Percentiles rank a stretch among this genome's conserved stretches.
phyloP scores from a whole-genome alignment of 2,329 filamentous ascomycete genomes.

The Diaporthe sp. region DNA sequence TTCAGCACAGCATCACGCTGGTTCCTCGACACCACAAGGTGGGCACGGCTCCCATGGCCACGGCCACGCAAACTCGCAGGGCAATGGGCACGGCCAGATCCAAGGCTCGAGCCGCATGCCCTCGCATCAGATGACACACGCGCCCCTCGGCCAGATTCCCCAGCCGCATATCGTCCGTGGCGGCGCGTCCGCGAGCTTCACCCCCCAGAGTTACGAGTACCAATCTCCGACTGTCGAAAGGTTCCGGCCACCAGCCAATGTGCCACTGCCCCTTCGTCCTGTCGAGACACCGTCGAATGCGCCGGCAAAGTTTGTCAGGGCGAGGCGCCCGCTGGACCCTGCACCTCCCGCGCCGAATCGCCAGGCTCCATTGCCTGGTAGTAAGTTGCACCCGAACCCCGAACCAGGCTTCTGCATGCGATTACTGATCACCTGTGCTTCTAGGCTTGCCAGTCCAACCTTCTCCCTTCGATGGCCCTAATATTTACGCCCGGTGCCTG shows the following conservation, averaged over 20 bases:
- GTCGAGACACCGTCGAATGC: constrained; percentile 83
- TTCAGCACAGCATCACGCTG: constrained; percentile 58
- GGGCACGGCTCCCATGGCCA: constrained; percentile 47
- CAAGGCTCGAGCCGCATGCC: constrained; percentile 34
- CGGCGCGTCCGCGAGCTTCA: constrained; percentile 62
- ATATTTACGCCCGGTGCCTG: constrained; percentile 92
- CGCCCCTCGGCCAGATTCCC: constrained; percentile 46
- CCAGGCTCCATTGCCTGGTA: constrained; percentile 64
- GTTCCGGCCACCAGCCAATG: constrained; percentile 78
- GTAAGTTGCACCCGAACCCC: constrained; percentile 62
- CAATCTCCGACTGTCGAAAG: constrained; percentile 73
- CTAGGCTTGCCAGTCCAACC: constrained; percentile 44
- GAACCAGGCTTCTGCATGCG: neutral
- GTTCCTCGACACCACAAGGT: constrained; percentile 46
- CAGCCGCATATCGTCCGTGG: constrained; percentile 51
- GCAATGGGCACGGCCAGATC: constrained; percentile 35
- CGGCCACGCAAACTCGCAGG: constrained; percentile 47
- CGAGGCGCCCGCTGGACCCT: constrained; percentile 60
- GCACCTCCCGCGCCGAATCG: constrained; percentile 11
- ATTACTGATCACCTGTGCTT: constrained; percentile 16
- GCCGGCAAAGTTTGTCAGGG: constrained; percentile 75
- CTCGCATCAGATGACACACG: constrained; percentile 38
- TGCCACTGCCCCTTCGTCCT: constrained; percentile 77
- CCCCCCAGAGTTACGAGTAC: constrained; percentile 68
- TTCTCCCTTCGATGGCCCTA: constrained; percentile 76